A percentile compares a stretch with the other conserved stretches of the same genome.
Evolutionary conservation across 352 stramenopile genomes (phyloP).

Genomic region (Phytophthora aleatoria): DNA sequence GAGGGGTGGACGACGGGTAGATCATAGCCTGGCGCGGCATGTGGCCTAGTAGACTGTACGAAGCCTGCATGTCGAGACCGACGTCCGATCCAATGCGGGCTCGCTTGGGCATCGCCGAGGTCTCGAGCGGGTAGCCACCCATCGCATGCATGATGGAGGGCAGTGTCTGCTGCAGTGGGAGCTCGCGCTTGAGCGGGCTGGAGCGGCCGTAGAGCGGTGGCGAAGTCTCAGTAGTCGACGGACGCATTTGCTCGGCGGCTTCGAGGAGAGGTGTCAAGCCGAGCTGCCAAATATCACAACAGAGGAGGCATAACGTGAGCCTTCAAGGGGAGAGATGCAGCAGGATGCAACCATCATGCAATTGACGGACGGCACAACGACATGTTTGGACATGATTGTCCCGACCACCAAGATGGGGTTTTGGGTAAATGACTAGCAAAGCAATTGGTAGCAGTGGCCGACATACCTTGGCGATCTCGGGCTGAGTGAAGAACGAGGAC

Average conservation of each 20-base stretch:
- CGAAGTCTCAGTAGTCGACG: constrained; percentile 24
- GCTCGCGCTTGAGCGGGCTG: constrained; percentile 35
- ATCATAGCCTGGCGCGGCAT: constrained; percentile 40
- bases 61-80: constrained; percentile 35
- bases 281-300: constrained; percentile 45
- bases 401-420: background rate
- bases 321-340: constrained; percentile 1
- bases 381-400: constrained; percentile 3
- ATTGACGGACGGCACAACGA: constrained; percentile 13
- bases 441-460: background rate
- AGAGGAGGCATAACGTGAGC: constrained; percentile 27
- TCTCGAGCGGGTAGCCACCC: constrained; percentile 37
- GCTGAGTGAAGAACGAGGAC: constrained; percentile 47
- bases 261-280: constrained; percentile 63
- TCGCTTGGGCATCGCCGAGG: constrained; percentile 36
- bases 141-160: constrained; percentile 53
- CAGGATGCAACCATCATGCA: constrained; percentile 21
- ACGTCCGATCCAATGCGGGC: constrained; percentile 41
- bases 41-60: constrained; percentile 34
- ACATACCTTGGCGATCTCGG: constrained; percentile 40
- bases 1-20: constrained; percentile 26
- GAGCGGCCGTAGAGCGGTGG: constrained; percentile 12
- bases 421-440: background rate
- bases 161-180: constrained; percentile 24
- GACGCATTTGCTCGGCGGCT: constrained; percentile 57